Percentiles rank a stretch among this genome's conserved stretches.
These are phyloP conservation scores for Mycena albidolilacea DNA, from an alignment of 768 basidiomycete species.

Conservation along the genomic window DNA sequence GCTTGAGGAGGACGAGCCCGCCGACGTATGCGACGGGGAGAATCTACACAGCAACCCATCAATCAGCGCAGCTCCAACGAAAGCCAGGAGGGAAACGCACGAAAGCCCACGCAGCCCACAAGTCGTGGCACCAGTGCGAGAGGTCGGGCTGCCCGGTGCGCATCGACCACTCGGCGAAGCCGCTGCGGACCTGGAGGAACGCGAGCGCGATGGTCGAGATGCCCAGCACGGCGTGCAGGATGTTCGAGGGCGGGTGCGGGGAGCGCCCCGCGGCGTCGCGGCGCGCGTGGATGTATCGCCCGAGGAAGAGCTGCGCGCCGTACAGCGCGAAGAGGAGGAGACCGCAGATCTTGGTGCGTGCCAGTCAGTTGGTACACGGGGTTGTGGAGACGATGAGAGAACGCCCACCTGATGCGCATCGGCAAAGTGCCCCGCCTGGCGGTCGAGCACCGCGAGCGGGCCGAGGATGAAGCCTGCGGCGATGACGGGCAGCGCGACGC, in stretches of 20 bases:
- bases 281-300: conserved; percentile 65
- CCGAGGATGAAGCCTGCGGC: conserved; percentile 65
- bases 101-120: conserved; percentile 64
- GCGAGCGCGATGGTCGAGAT: conserved; percentile 63
- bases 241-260: conserved; percentile 67
- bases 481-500: conserved; percentile 65
- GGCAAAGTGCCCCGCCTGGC: conserved; percentile 58
- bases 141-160: conserved; percentile 54
- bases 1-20: conserved; percentile 59
- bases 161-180: conserved; percentile 60
- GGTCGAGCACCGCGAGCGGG: conserved; percentile 59
- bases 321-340: conserved; percentile 66
- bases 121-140: conserved; percentile 53
- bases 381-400: background rate
- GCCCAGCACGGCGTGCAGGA: conserved; percentile 70
- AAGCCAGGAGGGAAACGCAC: conserved; percentile 47
- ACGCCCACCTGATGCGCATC: conserved; percentile 65
- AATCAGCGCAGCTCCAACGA: background rate
- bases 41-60: conserved; percentile 45
- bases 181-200: conserved; percentile 68
- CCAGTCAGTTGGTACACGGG: background rate
- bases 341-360: conserved; percentile 61
- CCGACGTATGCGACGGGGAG: conserved; percentile 61
- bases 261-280: conserved; percentile 45
- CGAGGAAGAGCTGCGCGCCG: conserved; percentile 66